A percentile compares a stretch with the other conserved stretches of the same genome.
Evolutionary conservation across 225 moss, liverwort and hornwort genomes (phyloP).

Genomic region (Neckera pumila): DNA sequence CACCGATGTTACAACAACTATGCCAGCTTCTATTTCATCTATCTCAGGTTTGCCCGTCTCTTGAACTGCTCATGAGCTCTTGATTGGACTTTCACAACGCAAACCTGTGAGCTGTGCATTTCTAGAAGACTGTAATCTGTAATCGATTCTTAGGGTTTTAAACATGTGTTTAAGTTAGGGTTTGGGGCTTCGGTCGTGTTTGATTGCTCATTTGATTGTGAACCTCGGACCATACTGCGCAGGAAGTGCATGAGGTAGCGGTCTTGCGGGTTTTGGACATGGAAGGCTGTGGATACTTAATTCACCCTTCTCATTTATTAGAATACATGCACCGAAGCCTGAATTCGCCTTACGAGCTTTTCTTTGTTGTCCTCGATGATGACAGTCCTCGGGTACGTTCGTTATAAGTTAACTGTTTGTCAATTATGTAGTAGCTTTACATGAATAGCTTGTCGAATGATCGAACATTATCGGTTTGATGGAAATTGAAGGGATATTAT

Average conservation of each 20-base stretch:
- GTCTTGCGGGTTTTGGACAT: conserved; percentile 32
- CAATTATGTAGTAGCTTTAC: neutral
- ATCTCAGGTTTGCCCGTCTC: conserved; percentile 25
- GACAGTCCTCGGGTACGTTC: conserved; percentile 23
- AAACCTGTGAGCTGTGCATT: neutral
- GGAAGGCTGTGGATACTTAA: conserved; percentile 45
- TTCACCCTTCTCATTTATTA: conserved; percentile 29
- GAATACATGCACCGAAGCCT: conserved; percentile 31
- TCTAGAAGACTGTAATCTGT: neutral
- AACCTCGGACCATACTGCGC: neutral
- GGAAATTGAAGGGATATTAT: neutral
- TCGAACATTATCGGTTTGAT: neutral
- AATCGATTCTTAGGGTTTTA: neutral
- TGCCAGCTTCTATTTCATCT: conserved; percentile 32
- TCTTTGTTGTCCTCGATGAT: conserved; percentile 39
- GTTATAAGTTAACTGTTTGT: neutral
- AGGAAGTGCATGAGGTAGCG: conserved; percentile 31
- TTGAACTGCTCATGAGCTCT: neutral
- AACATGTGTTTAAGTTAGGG: neutral
- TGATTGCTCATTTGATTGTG: neutral
- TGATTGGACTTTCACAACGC: neutral
- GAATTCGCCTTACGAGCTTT: neutral
- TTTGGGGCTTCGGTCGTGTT: neutral
- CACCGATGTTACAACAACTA: conserved; percentile 20
- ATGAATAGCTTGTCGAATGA: neutral